These are phyloP conservation scores for Alternaria sp. DNA, from an alignment of 2,329 filamentous ascomycete genomes.

Conservation along the genomic window DNA sequence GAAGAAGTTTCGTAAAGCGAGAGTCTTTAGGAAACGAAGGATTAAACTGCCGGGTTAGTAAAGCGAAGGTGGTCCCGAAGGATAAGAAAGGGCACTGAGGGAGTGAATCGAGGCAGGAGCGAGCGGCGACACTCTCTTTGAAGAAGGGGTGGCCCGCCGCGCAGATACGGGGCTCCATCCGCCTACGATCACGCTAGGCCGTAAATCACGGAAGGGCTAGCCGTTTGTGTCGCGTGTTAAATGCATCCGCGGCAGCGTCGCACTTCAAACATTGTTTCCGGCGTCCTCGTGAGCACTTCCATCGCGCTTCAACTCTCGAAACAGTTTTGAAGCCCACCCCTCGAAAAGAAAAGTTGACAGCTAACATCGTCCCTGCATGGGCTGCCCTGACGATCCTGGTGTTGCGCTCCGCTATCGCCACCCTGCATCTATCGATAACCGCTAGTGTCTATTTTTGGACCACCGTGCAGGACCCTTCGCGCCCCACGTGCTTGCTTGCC, in stretches of 20 bases:
- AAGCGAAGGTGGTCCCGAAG: slow-evolving; percentile 13
- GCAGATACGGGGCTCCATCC: slow-evolving; percentile 4
- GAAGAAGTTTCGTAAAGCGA: slow-evolving; percentile 26
- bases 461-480: slow-evolving; percentile 3
- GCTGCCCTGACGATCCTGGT: background rate
- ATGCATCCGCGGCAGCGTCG: background rate
- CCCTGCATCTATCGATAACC: slow-evolving; percentile 16
- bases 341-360: background rate
- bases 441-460: slow-evolving; percentile 12
- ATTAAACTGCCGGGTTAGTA: slow-evolving; percentile 5
- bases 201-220: background rate
- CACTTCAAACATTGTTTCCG: background rate
- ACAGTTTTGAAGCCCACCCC: background rate
- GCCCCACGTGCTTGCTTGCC: slow-evolving; percentile 5
- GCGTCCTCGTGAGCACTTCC: background rate
- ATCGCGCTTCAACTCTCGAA: background rate
- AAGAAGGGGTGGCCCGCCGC: slow-evolving; percentile 9
- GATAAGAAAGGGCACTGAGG: background rate
- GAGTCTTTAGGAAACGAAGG: slow-evolving; percentile 20
- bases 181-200: background rate
- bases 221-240: background rate
- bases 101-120: background rate
- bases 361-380: slow-evolving; percentile 5
- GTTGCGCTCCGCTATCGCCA: slow-evolving; percentile 5
- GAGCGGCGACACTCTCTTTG: slow-evolving; percentile 4